phyloP scores from a whole-genome alignment of 306 rosid species.

The Castanea mollissima region DNA sequence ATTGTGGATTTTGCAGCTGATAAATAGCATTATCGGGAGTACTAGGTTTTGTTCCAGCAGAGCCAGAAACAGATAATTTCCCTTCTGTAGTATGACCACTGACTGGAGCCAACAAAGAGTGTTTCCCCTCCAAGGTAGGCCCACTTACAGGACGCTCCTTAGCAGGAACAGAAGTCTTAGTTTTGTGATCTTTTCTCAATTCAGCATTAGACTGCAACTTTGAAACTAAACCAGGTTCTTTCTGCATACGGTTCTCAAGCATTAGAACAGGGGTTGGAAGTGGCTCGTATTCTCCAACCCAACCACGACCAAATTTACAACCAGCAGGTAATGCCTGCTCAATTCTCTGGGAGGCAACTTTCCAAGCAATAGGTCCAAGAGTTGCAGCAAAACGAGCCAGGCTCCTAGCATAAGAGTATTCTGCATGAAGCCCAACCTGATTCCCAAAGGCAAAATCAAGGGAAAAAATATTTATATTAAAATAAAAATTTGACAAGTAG shows the following conservation, averaged over 20 bases:
- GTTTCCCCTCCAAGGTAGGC: conserved; percentile 44
- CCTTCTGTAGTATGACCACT: conserved; percentile 51
- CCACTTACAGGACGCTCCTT: conserved; percentile 40
- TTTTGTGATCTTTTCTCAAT: conserved; percentile 43
- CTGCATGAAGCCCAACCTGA: conserved; percentile 99
- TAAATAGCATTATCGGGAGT: conserved; percentile 33
- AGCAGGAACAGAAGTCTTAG: conserved; percentile 43
- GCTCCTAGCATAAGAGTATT: conserved; percentile 92
- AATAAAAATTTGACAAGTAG: conserved; percentile 14
- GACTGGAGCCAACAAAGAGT: conserved; percentile 33
- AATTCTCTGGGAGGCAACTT: conserved; percentile 84
- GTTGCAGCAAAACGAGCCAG: conserved; percentile 93
- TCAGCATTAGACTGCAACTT: conserved; percentile 41
- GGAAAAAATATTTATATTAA: background rate
- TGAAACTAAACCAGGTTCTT: conserved; percentile 43
- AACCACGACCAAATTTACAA: conserved; percentile 89
- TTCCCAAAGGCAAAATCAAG: background rate
- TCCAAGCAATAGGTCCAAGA: conserved; percentile 92
- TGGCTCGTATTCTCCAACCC: conserved; percentile 99
- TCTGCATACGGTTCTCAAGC: conserved; percentile 55
- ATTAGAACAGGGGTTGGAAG: conserved; percentile 85
- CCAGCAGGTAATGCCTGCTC: conserved; percentile 84
- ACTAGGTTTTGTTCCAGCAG: conserved; percentile 46
- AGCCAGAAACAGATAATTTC: conserved; percentile 50
- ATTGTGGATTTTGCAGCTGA: conserved; percentile 47